Conservation (phyloP, 2,329 filamentous ascomycete genomes). For the Fusarium foetens region DNA sequence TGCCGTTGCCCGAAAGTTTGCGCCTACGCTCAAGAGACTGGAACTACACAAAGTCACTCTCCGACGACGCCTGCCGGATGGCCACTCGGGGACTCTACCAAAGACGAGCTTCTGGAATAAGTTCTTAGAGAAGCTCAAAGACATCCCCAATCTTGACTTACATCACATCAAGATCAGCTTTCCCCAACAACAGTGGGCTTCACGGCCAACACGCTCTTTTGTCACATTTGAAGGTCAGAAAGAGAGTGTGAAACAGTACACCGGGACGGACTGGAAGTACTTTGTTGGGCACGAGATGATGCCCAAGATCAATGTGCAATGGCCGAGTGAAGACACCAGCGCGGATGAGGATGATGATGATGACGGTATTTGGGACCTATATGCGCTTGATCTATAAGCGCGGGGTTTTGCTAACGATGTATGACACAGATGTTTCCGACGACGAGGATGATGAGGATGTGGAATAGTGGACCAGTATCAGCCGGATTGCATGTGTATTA, state of each 20-base stretch:
- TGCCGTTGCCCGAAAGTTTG: conserved; percentile 54
- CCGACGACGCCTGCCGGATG: conserved; percentile 15
- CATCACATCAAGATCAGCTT: conserved; percentile 48
- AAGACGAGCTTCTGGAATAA: conserved; percentile 53
- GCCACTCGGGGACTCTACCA: background rate
- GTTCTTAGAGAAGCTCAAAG: conserved; percentile 51
- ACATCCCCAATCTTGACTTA: conserved; percentile 48
- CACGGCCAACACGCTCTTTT: conserved; percentile 5
- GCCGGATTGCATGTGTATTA: background rate
- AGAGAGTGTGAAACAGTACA: conserved; percentile 39
- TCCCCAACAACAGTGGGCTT: conserved; percentile 42
- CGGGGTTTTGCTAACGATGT: conserved; percentile 28
- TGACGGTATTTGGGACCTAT: conserved; percentile 46
- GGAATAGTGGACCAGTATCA: background rate
- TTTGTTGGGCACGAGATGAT: conserved; percentile 47
- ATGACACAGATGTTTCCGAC: conserved; percentile 18
- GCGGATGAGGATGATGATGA: conserved; percentile 30
- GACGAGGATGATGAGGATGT: conserved; percentile 1
- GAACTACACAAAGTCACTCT: conserved; percentile 58
- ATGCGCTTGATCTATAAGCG: conserved; percentile 41
- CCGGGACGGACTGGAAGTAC: conserved; percentile 50
- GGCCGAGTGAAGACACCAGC: conserved; percentile 20
- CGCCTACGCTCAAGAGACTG: conserved; percentile 55
- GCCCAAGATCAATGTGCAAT: conserved; percentile 28
- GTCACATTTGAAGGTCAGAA: conserved; percentile 27